Conservation (phyloP, 108 stramenopile species). For the Ochromonas danica region DNA sequence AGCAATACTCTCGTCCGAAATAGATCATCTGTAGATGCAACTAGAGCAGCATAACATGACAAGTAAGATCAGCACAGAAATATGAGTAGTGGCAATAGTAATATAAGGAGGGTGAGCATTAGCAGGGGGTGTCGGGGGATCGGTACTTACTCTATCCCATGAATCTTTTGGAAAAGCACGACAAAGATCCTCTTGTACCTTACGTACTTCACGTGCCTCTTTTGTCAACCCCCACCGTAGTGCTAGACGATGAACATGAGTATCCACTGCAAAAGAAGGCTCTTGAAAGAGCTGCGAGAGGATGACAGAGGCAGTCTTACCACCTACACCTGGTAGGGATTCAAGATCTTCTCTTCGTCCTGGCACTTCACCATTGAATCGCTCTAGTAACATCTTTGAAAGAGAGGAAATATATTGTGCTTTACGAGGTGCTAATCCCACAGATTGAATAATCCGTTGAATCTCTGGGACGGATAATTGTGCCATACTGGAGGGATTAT, state of each 20-base stretch:
- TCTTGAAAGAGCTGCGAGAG: constrained; percentile 48
- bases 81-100: neutral
- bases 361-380: constrained; percentile 49
- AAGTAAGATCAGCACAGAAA: constrained; percentile 4
- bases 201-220: neutral
- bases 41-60: neutral
- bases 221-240: constrained; percentile 53
- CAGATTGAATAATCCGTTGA: constrained; percentile 38
- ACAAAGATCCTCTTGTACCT: constrained; percentile 30
- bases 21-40: constrained; percentile 55
- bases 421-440: constrained; percentile 54
- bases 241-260: constrained; percentile 54
- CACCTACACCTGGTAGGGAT: constrained; percentile 37
- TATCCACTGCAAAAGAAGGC: constrained; percentile 53
- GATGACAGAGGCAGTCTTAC: constrained; percentile 55
- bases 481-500: constrained; percentile 36
- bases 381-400: constrained; percentile 52
- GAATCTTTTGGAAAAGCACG: constrained; percentile 26
- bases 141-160: constrained; percentile 40
- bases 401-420: constrained; percentile 49
- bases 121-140: too few species aligned
- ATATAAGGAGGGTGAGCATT: too few species aligned
- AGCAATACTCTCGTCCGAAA: constrained; percentile 49
- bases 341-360: constrained; percentile 44
- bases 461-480: constrained; percentile 40